Base-by-base conservation (phyloP, 208 protist species). In the Trypanosoma avium region DNA sequence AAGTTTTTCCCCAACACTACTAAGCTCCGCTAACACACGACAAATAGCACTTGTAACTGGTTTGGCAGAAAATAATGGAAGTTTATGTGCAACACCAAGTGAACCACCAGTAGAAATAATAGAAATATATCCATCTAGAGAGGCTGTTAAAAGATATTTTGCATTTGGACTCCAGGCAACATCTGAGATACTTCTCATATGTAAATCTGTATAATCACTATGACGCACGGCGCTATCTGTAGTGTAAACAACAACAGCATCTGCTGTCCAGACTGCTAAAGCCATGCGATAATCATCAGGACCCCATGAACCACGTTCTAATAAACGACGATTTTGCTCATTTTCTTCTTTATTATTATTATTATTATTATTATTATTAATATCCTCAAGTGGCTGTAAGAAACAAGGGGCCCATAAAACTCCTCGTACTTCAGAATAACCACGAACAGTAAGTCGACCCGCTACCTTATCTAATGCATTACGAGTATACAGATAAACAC, bases 141-240 rank as follows among this genome's bases (percentile, higher is more conserved):
- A 84, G 21, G 84, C 77, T 7, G 86, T 93, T 42, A 87, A 77
- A 27, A 95, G 73, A 59, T 80, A 83, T 0, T 46, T 64, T 19
- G 81, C 86, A 30, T 89, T 53, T 17, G 43, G 55, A 38, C 70
- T 84, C 87, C 90, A 95, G 40, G 82, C 73, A 6, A 95, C 81
- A 32, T 95, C 90, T n/a, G 82, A 84, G 74, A 95, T 95, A 66
- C 82, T 90, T 74, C 79, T 84, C 79, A 92, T 86, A 70, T 95
- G 90, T 33, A 95, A 67, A 57, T 95, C 90, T 10, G 86, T 92
- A 66, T 86, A 93, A 74, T 93, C 90, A 66, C 86, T 92, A 72
- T 93, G 84, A 10, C 86, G 84, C n/a, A 75, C 71, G 27, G 70
- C 70, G 62, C 75, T 82, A 69, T 90, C 84, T 4, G 82, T 95